Base-by-base conservation (phyloP, 305 asterid species). In the Caryopteris hybrid region DNA sequence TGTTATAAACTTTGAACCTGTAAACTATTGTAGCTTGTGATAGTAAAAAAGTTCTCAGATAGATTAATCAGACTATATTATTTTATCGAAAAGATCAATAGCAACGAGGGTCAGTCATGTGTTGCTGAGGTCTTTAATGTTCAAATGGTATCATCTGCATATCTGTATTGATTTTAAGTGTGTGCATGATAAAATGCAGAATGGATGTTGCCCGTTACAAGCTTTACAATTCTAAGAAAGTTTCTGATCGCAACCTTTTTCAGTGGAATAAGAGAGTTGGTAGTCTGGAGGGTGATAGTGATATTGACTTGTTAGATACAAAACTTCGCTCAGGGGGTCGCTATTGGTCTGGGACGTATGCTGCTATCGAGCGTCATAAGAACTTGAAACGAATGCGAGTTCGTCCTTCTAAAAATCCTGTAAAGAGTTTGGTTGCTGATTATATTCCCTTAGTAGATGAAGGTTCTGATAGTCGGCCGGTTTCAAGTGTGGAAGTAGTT, bases 191-290 rank as follows among this genome's bases (percentile, higher is more conserved):
- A 13, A 74, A 71, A 43, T 87, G 85, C 90, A 94, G 99, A 78
- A 87, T 89, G 96, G 96, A 94, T 86, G 82, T 94, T 76, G 96
- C 99, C 43, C 96, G 93, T 8, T 94, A 91, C 86, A 94, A 89
- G 82, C 88, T 78, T 76, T 76, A 54, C 64, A 82, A 79, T 79
- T 64, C 90, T 61, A 78, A 78, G 66, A 89, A 87, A 73, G 46
- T 9, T 31, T 78, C 86, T 8, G 83, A 51, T 67, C 66, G 60
- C 64, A 67, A 75, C 21, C 66, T 76, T 64, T 80, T 73, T 53
- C 71, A 57, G 55, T 47, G 64, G 72, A 79, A 65, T 39, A 79
- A 58, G 71, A 77, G 78, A 53, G 68, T 71, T 61, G 79, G 87
- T 25, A 64, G 48, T 59, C 53, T 87, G 45, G 91, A 80, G 48